Percentiles rank a stretch among this genome's conserved stretches.
Evolutionary conservation across 495 filamentous ascomycete genomes (phyloP).

Genomic region (Xylaria intraflava): DNA sequence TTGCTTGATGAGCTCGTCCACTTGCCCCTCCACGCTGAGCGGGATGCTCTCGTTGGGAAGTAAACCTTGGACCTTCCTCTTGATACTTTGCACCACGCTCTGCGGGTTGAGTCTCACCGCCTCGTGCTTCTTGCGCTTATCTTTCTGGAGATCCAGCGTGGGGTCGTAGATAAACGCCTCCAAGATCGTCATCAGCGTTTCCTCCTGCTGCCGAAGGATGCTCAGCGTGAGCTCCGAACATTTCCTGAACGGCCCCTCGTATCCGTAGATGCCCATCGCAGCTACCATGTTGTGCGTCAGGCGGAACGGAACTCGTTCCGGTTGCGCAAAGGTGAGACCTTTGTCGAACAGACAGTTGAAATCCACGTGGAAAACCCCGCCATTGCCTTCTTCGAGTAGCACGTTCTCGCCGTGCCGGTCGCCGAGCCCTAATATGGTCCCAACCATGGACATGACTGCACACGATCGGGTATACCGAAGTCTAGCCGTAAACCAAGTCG

Average conservation of each 20-base stretch:
- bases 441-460: conserved; percentile 97
- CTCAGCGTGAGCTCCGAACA: conserved; percentile 81
- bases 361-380: conserved; percentile 93
- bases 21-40: conserved; percentile 89
- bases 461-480: conserved; percentile 86
- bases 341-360: conserved; percentile 99
- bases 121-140: conserved; percentile 56
- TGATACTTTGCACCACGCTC: conserved; percentile 83
- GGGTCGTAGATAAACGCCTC: conserved; percentile 97
- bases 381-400: conserved; percentile 86
- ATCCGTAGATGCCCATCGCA: conserved; percentile 88
- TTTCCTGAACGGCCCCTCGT: conserved; percentile 86
- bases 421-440: conserved; percentile 86
- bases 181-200: conserved; percentile 91
- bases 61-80: conserved; percentile 77
- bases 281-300: conserved; percentile 97
- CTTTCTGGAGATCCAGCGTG: conserved; percentile 82
- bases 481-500: conserved; percentile 85
- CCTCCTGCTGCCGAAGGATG: conserved; percentile 83
- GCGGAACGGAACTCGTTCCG: conserved; percentile 94
- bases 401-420: conserved; percentile 99
- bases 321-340: conserved; percentile 89
- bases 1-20: conserved; percentile 82
- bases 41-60: conserved; percentile 81
- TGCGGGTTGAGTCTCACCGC: conserved; percentile 76